Base-by-base conservation (phyloP, 768 basidiomycete genomes). In the Inosperma sp. region DNA sequence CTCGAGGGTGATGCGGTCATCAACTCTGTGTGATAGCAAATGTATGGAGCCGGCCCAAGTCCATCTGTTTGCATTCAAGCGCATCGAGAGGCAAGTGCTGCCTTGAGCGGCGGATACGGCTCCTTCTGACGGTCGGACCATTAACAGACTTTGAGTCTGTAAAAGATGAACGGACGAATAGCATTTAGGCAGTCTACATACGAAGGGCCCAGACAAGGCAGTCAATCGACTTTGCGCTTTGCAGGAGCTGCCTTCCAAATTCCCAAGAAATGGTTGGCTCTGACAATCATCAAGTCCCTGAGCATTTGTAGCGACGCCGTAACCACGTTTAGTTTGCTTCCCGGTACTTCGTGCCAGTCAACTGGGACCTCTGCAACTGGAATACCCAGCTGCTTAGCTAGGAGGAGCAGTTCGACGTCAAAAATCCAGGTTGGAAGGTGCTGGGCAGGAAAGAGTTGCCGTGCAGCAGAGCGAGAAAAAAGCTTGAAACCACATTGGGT, bases 401-500 rank as follows among this genome's bases (percentile, higher is more conserved):
- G 76, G 8, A 96, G 74, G 16, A 97, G 73, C 4, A 96, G 79
- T 66, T 97, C 94, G 51, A 96, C 93, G 67, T 97, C 94, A 60
- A 97, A 97, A 65, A 95, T 93, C 94, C 94, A 97, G 1, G 88
- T 86, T 5, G 86, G 73, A 23, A 95, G 84, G 61, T 90, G 93
- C 62, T 95, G 86, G 2, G 77, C 75, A 1, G 91, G 91, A 68
- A 95, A 97, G 54, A 97, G 83, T 52, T 79, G 79, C 45, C 76
- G 81, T 7, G 93, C 93, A 0, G 93, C 85, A 3, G 74, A 60
- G 9, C 92, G 88, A 13, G 92, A 84, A 70, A 95, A 94, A 22
- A 97, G 80, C 70, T 97, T 97, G 82, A 97, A 97, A 26, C 94
- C 94, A 63, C 94, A 96, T 65, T 96, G 94, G 14, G 94, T 97